Base-by-base conservation (phyloP, 805 yeast genomes). In the Candida maesae region DNA sequence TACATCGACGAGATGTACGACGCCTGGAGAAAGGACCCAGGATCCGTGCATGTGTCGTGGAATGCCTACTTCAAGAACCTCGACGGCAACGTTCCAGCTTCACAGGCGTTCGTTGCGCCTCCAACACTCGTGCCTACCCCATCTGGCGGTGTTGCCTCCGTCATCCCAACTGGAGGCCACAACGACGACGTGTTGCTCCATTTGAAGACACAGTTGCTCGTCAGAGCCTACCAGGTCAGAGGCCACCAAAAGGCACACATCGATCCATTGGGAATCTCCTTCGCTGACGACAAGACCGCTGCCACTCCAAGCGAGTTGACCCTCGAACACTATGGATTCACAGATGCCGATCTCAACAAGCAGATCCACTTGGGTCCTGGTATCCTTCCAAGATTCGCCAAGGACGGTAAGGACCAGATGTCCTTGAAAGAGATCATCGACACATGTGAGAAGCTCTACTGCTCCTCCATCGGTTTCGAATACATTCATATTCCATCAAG, bases 1-100 rank as follows among this genome's bases (percentile, higher is more conserved):
- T 93, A 93, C 66, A 85, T 93, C 56, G 99, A 93, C 66, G 97
- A 93, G 71, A 93, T 93, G 99, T 93, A 89, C 67, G 79, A 79
- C 50, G 90, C 95, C 38, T 93, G 98, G 98, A 76, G 79, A 58
- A 65, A 78, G 50, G 99, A 93, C 63, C 99, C 98, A 23, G 49
- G 71, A 33, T 79, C 91, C 40, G 99, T 93, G 32, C 99, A 93
- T 65, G 82, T 81, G 30, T 90, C 97, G 18, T 93, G 99, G 99
- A 84, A 88, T 62, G 90, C 96, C 7, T 93, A 93, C 70, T 93
- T 93, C 76, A 84, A 84, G 67, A 91, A 91, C 73, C 71, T 93
- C 66, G 88, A 84, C 51, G 71, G 79, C 47, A 71, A 71, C 33
- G 77, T 80, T 19, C 78, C 95, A 16, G 78, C 93, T 23, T 63